phyloP scores from a whole-genome alignment of 2,329 filamentous ascomycete species.

The Penicillium brevicompactum region DNA sequence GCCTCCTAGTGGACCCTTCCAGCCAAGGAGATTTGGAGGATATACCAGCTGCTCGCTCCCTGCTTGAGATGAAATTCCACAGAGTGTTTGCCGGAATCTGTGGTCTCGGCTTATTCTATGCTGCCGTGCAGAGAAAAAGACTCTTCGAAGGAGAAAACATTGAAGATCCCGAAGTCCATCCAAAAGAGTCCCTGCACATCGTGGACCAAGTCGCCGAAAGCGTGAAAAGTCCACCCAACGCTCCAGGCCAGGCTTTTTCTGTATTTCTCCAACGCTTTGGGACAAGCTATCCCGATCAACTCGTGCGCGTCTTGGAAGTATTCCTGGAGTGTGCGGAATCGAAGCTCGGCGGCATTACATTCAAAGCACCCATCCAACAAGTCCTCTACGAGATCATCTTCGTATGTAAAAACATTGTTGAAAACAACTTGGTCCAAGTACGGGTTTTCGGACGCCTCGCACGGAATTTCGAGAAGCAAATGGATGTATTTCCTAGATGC shows the following conservation, averaged over 20 bases:
- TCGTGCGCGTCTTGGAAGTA: conserved; percentile 2
- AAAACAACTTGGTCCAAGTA: conserved; percentile 16
- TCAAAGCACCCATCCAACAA: conserved; percentile 8
- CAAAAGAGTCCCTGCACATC: neutral
- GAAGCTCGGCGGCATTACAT: conserved; percentile 3
- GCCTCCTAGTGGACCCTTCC: too few species aligned
- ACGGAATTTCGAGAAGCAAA: conserved; percentile 7
- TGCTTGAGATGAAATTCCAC: conserved; percentile 13
- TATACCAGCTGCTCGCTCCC: too few species aligned
- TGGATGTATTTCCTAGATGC: conserved; percentile 7
- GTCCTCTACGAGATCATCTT: conserved; percentile 12
- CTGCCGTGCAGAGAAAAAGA: conserved; percentile 3
- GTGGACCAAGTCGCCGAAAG: neutral
- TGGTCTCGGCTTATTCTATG: conserved; percentile 14
- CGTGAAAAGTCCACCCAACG: neutral
- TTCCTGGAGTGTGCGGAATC: conserved; percentile 8
- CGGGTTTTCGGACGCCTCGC: conserved; percentile 7
- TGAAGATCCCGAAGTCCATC: neutral
- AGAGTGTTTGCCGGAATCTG: conserved; percentile 5
- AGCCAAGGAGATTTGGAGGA: too few species aligned
- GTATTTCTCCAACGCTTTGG: neutral
- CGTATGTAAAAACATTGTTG: conserved; percentile 16
- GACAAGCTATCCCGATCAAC: neutral
- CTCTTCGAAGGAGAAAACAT: neutral
- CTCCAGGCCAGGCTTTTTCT: neutral